Percentiles rank a stretch among this genome's conserved stretches.
Conservation (phyloP, 805 yeast genomes). For the Wickerhamiella vanderwaltii region DNA sequence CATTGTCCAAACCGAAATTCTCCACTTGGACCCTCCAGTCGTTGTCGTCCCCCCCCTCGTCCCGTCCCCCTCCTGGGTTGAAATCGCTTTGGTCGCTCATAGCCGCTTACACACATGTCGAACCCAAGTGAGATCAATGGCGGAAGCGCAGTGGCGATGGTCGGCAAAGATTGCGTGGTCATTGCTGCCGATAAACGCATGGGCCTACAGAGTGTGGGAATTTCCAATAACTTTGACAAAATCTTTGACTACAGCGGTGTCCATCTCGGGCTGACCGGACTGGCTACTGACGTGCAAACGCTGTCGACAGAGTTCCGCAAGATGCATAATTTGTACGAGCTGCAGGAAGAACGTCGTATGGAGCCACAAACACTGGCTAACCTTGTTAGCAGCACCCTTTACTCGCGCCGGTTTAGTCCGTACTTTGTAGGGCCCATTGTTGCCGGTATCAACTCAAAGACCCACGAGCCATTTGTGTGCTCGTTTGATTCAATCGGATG, state of each 20-base stretch:
- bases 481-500: constrained; percentile 96
- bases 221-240: constrained; percentile 87
- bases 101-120: no score
- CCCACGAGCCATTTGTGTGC: constrained; percentile 79
- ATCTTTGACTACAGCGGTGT: constrained; percentile 68
- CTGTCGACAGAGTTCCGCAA: constrained; percentile 65
- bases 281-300: constrained; percentile 88
- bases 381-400: constrained; percentile 77
- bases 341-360: constrained; percentile 80
- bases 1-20: no score
- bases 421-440: constrained; percentile 94
- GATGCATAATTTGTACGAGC: constrained; percentile 76
- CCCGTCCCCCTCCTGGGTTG: no score
- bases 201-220: constrained; percentile 87
- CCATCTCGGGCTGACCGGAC: constrained; percentile 84
- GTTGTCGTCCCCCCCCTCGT: no score
- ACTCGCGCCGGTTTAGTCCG: constrained; percentile 84
- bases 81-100: no score
- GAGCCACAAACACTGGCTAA: constrained; percentile 93
- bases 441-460: constrained; percentile 80
- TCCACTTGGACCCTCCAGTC: no score
- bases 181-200: constrained; percentile 91
- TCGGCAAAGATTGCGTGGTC: constrained; percentile 96
- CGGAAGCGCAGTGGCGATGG: constrained; percentile 98
- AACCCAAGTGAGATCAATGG: constrained; percentile 36